Evolutionary conservation across 768 basidiomycete species (phyloP).

Genomic region (Rhodotorula diobovata): DNA sequence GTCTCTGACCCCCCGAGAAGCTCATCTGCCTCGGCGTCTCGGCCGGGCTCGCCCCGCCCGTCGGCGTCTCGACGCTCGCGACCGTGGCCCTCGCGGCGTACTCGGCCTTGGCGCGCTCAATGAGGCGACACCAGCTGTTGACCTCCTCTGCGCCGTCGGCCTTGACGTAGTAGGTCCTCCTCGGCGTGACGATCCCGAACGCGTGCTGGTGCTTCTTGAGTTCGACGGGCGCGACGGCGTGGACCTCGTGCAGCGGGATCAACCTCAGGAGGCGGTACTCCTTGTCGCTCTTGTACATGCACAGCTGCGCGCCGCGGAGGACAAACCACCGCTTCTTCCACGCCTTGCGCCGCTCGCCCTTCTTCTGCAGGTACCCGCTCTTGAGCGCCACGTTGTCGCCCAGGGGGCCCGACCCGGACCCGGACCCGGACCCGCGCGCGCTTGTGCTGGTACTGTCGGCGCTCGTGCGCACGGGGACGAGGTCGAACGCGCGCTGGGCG

Average conservation of each 20-base stretch:
- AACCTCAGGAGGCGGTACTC: conserved; percentile 89
- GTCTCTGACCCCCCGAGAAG: not conserved
- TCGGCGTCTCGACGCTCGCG: conserved; percentile 17
- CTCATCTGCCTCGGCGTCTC: conserved; percentile 6
- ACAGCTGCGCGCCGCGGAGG: conserved; percentile 79
- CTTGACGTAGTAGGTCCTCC: conserved; percentile 85
- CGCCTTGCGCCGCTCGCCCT: conserved; percentile 95
- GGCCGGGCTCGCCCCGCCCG: conserved; percentile 1
- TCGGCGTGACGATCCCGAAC: conserved; percentile 85
- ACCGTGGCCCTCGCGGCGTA: conserved; percentile 13
- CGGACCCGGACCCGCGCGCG: too few species aligned
- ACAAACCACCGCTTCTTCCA: conserved; percentile 99
- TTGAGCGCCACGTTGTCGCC: conserved; percentile 61
- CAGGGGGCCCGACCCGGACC: conserved; percentile 10
- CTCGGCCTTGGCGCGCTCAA: conserved; percentile 26
- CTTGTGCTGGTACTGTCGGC: conserved; percentile 34
- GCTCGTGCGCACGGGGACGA: conserved; percentile 50
- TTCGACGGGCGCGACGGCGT: conserved; percentile 77
- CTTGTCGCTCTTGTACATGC: conserved; percentile 92
- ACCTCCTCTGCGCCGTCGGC: conserved; percentile 69
- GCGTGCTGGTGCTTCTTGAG: conserved; percentile 85
- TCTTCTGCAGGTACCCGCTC: conserved; percentile 93
- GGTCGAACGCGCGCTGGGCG: not conserved
- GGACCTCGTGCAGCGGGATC: conserved; percentile 78
- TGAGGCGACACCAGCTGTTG: conserved; percentile 55